A percentile compares a stretch with the other conserved stretches of the same genome.
phyloP scores from a whole-genome alignment of 306 rosid species.

The Alnus glutinosa region DNA sequence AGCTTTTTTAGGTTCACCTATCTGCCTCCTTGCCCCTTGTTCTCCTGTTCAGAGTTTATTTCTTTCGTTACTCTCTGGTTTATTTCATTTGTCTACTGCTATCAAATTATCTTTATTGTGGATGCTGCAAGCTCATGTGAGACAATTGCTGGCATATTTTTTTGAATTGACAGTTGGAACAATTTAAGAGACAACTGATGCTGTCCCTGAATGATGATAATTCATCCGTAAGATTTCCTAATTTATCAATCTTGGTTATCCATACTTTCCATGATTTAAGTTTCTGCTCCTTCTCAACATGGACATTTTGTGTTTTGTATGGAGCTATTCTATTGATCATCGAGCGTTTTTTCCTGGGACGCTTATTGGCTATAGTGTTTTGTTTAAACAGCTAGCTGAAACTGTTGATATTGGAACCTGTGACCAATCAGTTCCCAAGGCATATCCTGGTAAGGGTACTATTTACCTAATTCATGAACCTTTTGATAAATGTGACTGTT shows the following conservation, averaged over 20 bases:
- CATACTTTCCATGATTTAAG: slow-evolving; percentile 4
- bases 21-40: background rate
- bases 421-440: slow-evolving; percentile 86
- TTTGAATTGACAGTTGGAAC: slow-evolving; percentile 71
- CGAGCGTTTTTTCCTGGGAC: background rate
- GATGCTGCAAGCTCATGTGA: background rate
- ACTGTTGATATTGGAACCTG: slow-evolving; percentile 94
- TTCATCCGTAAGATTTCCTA: slow-evolving; percentile 63
- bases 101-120: background rate
- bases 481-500: slow-evolving; percentile 18
- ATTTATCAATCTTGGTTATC: slow-evolving; percentile 15
- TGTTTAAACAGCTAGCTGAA: slow-evolving; percentile 59
- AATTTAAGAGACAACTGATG: slow-evolving; percentile 89
- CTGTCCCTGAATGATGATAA: slow-evolving; percentile 81
- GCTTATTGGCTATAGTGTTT: slow-evolving; percentile 2
- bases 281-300: slow-evolving; percentile 17
- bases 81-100: background rate
- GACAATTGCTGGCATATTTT: slow-evolving; percentile 4
- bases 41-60: slow-evolving; percentile 2
- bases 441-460: slow-evolving; percentile 81
- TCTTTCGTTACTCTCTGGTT: background rate
- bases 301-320: background rate
- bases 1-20: background rate
- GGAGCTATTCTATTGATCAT: background rate
- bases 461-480: slow-evolving; percentile 21